Percentiles rank a stretch among this genome's conserved stretches.
phyloP scores from a whole-genome alignment of 805 yeast genomes.

The Metschnikowia borealis region DNA sequence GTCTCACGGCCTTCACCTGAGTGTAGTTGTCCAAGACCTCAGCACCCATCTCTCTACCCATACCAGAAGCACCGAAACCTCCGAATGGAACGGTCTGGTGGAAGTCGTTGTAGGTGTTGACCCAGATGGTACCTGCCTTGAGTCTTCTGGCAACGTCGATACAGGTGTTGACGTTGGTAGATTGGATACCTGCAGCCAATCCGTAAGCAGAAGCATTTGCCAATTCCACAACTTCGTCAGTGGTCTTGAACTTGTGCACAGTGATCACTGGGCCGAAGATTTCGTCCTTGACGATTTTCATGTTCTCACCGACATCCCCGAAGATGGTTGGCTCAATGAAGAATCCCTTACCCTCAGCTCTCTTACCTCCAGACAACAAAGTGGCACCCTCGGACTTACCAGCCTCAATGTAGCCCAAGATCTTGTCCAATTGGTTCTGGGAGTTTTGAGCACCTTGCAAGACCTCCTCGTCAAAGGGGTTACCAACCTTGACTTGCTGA shows the following conservation, averaged over 20 bases:
- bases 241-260: conserved; percentile 72
- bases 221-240: conserved; percentile 71
- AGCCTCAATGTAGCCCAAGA: conserved; percentile 67
- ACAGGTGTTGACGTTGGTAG: conserved; percentile 70
- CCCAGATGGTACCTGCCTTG: conserved; percentile 88
- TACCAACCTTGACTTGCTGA: conserved; percentile 58
- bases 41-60: conserved; percentile 90
- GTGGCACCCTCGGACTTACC: conserved; percentile 86
- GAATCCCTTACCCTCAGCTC: conserved; percentile 51
- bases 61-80: conserved; percentile 85
- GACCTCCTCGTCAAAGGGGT: conserved; percentile 73
- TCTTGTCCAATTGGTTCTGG: conserved; percentile 70
- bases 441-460: conserved; percentile 95
- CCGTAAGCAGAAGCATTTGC: conserved; percentile 87
- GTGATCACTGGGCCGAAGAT: conserved; percentile 94
- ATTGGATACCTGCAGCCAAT: conserved; percentile 87
- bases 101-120: conserved; percentile 86
- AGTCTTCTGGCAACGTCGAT: conserved; percentile 69
- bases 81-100: conserved; percentile 89
- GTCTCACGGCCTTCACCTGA: conserved; percentile 81
- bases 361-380: conserved; percentile 73
- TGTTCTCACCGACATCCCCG: conserved; percentile 70
- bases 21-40: conserved; percentile 84
- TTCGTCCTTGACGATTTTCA: conserved; percentile 80
- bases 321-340: conserved; percentile 80